These are phyloP conservation scores for Jacaranda mimosifolia DNA, from an alignment of 257 asterid genomes.

Conservation along the genomic window DNA sequence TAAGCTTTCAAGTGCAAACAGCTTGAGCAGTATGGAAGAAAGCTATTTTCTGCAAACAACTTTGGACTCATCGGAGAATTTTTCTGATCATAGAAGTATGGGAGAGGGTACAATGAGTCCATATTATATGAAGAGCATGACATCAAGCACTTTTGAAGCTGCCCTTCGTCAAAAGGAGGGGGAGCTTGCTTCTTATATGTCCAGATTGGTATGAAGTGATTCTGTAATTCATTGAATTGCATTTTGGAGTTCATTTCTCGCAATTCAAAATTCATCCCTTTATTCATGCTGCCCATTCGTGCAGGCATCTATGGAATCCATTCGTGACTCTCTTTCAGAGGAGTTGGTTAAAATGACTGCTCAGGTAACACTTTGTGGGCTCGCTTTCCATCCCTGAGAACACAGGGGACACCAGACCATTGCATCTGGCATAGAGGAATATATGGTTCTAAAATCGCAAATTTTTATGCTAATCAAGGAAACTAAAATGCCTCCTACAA, in stretches of 20 bases:
- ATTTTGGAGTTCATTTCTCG: background rate
- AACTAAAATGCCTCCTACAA: background rate
- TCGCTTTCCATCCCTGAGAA: background rate
- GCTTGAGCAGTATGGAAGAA: slow-evolving; percentile 86
- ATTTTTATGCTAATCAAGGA: background rate
- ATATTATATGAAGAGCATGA: slow-evolving; percentile 70
- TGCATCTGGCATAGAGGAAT: background rate
- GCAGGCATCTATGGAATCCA: slow-evolving; percentile 85
- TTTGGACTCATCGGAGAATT: slow-evolving; percentile 69
- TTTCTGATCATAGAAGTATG: slow-evolving; percentile 60
- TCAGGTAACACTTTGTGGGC: slow-evolving; percentile 49
- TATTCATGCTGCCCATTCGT: background rate
- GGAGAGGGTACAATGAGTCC: slow-evolving; percentile 66
- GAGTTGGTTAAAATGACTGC: slow-evolving; percentile 88
- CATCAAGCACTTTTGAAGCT: slow-evolving; percentile 71
- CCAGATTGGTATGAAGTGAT: slow-evolving; percentile 68
- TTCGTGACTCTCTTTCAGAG: slow-evolving; percentile 89
- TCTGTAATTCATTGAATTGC: slow-evolving; percentile 6
- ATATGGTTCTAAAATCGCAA: background rate
- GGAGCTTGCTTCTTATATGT: slow-evolving; percentile 83
- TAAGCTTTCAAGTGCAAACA: slow-evolving; percentile 73
- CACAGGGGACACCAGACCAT: background rate
- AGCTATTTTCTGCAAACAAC: slow-evolving; percentile 79
- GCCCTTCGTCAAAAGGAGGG: slow-evolving; percentile 88
- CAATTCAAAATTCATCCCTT: background rate